Evolutionary conservation across 176 grass and related monocot species (phyloP).

Genomic region (Chloris gayana): DNA sequence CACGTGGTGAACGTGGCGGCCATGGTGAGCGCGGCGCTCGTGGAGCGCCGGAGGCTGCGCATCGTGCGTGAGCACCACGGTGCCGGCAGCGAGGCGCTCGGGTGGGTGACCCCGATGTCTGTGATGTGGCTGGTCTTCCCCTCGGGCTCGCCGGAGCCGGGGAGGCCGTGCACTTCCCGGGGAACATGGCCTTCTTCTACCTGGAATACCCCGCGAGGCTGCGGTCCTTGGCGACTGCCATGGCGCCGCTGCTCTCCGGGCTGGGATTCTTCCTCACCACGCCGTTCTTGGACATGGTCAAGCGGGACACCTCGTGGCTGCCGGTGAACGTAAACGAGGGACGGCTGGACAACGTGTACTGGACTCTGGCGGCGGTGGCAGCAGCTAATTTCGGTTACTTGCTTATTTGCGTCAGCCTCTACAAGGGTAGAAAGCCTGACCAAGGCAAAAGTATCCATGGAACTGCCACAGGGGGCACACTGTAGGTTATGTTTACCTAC

Average conservation of each 20-base stretch:
- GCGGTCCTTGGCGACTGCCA: constrained; percentile 38
- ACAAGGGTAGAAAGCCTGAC: constrained; percentile 9
- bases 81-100: background rate
- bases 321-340: constrained; percentile 34
- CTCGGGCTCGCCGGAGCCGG: constrained; percentile 22
- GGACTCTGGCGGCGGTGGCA: constrained; percentile 27
- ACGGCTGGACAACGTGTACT: constrained; percentile 58
- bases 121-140: constrained; percentile 31
- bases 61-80: background rate
- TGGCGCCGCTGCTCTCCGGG: constrained; percentile 23
- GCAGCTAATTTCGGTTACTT: constrained; percentile 56
- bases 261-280: constrained; percentile 42
- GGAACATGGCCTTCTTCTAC: constrained; percentile 33
- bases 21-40: constrained; percentile 37
- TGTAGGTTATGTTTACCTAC: too few relatives aligned
- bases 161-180: constrained; percentile 39
- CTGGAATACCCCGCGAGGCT: constrained; percentile 28
- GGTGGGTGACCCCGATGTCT: constrained; percentile 35
- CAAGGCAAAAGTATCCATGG: too few relatives aligned
- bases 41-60: constrained; percentile 30
- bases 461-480: too few relatives aligned
- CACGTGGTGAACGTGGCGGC: constrained; percentile 19
- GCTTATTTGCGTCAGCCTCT: constrained; percentile 43
- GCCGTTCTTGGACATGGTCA: constrained; percentile 3
- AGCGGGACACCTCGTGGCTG: constrained; percentile 32